phyloP scores from a whole-genome alignment of 345 rosid species.

The Alliaria petiolata region DNA sequence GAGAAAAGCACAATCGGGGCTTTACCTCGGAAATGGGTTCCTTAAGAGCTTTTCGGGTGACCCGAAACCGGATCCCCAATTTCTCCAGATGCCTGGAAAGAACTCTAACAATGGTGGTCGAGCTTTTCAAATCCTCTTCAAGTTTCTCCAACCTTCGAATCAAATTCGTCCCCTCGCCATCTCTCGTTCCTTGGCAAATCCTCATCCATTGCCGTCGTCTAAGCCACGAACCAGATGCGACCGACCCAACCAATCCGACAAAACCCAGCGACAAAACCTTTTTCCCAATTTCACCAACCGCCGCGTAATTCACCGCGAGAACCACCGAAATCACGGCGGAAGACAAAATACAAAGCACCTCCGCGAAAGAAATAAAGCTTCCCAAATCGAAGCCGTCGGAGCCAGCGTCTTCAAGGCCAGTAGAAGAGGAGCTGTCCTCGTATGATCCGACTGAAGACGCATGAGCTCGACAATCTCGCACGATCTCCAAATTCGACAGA shows the following conservation, averaged over 20 bases:
- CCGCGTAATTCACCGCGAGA: constrained; percentile 45
- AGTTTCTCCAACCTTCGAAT: constrained; percentile 69
- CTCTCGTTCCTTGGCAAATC: constrained; percentile 42
- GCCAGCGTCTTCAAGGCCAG: no score
- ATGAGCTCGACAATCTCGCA: constrained; percentile 5
- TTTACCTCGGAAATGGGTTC: constrained; percentile 81
- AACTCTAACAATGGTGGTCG: constrained; percentile 54
- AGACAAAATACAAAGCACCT: constrained; percentile 52
- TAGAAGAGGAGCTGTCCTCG: constrained; percentile 25
- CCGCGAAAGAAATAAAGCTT: constrained; percentile 48
- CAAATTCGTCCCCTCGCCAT: constrained; percentile 44
- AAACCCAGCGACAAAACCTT: constrained; percentile 51
- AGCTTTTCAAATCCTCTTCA: constrained; percentile 78
- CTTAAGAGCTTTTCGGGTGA: constrained; percentile 68
- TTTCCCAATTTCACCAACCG: constrained; percentile 51
- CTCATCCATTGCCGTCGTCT: constrained; percentile 79
- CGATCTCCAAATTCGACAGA: background rate
- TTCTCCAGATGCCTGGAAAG: constrained; percentile 90
- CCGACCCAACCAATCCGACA: constrained; percentile 50
- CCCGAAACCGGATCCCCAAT: constrained; percentile 81
- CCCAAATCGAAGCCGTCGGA: constrained; percentile 42
- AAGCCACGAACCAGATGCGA: constrained; percentile 56
- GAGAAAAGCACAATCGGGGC: background rate
- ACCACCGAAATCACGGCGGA: constrained; percentile 49
- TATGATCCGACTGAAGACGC: constrained; percentile 33